phyloP scores from a whole-genome alignment of 805 yeast genomes.

The Candida xiaguanensis region DNA sequence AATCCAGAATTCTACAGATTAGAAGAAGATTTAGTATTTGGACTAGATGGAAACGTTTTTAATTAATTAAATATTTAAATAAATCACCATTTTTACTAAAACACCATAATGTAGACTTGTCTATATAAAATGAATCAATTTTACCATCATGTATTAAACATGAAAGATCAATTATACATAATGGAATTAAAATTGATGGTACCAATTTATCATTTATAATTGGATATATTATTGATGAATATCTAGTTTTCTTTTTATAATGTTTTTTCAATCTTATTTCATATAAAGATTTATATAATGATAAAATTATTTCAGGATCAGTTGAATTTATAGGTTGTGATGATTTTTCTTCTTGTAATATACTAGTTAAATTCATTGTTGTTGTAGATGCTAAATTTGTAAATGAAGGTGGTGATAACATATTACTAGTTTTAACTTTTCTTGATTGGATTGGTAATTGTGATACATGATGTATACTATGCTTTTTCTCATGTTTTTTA shows the following conservation, averaged over 20 bases:
- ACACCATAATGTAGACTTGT: conserved; percentile 29
- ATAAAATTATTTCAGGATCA: conserved; percentile 24
- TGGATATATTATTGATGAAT: conserved; percentile 30
- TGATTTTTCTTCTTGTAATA: conserved; percentile 11
- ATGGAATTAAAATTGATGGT: conserved; percentile 37
- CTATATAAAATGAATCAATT: conserved; percentile 30
- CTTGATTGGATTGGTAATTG: conserved; percentile 1
- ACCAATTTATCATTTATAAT: conserved; percentile 33
- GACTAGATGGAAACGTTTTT: conserved; percentile 33
- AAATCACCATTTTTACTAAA: conserved; percentile 40
- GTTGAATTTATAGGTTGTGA: not conserved
- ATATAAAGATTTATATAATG: conserved; percentile 31
- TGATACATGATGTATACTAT: conserved; percentile 3
- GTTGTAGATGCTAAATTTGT: conserved; percentile 7
- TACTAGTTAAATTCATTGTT: conserved; percentile 22
- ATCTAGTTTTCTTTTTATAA: conserved; percentile 18
- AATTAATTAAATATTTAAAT: conserved; percentile 22
- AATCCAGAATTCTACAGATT: conserved; percentile 29
- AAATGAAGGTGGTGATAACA: conserved; percentile 4
- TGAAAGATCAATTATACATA: conserved; percentile 30
- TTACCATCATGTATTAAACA: conserved; percentile 32
- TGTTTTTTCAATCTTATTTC: conserved; percentile 34
- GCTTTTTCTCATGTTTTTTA: conserved; percentile 7
- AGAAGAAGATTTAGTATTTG: conserved; percentile 44
- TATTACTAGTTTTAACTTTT: not conserved